Base-by-base conservation (phyloP, 805 yeast species). In the Barnettozyma salicaria region DNA sequence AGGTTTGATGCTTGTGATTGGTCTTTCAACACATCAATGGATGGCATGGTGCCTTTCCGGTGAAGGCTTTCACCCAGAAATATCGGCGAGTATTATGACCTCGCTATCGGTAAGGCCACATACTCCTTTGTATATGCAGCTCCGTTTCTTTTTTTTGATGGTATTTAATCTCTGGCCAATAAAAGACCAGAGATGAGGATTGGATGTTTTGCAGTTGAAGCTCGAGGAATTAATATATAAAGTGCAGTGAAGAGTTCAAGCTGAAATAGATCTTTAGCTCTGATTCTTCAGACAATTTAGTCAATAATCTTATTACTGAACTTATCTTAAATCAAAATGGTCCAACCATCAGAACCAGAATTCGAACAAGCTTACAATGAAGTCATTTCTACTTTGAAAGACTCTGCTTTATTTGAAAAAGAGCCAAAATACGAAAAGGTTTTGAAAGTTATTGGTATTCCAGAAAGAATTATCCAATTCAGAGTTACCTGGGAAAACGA, bases 401-500 rank as follows among this genome's bases (percentile, higher is more conserved):
- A 85, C 67, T 90, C 97, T 30, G 83, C 95, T 49, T 73, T 90
- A 47, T 90, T 92, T 72, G 69, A 75, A 52, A 75, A 85, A 68
- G 79, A 83, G 62, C 98, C 98, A 55, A 80, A 87, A 63, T 87
- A 87, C 63, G 80, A 83, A 68, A 80, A 78, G 61, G 92, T 86
- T 36, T 74, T 90, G 47, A 87, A 90, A 41, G 88, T 90, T 48
- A 84, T 89, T 46, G 84, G 96, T 36, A 77, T 89, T 43, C 98
- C 98, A 50, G 97, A 90, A 74, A 81, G 97, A 69, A 72, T 88
- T 56, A 79, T 92, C 61, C 96, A 88, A 68, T 90, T 90, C 83
- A 82, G 97, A 72, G 97, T 92, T 40, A 76, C 82, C 39, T 90
- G 98, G 98, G 97, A 92, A 70, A 86, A 90, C 62, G 98, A 92